Evolutionary conservation across 2,329 filamentous ascomycete genomes (phyloP), one percentile per base, ranked within the genome.

Genomic region (Alternaria angustiovoidea): DNA sequence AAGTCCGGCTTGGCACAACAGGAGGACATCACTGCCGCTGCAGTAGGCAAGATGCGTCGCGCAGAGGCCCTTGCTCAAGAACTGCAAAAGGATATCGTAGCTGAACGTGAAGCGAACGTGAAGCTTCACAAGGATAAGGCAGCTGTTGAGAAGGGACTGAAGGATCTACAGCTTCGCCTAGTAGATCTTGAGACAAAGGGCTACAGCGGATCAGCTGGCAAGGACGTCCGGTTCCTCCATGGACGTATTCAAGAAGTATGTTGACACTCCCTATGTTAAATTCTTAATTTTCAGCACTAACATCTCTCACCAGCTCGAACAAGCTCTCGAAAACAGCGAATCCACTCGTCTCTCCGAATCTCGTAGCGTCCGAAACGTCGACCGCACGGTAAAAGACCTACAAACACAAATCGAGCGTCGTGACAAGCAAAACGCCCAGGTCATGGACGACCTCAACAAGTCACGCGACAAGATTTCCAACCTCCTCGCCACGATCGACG

Each of bases 171-270:
- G 79, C 87, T 98, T 54, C 89, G 89, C 74, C 88, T 96, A 57
- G 90, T 99, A 53, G 95, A 98, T 76, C 85, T 98, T 8, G 94
- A 99, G 82, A 98, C 95, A 43, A 98, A 98, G 83, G 93, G 94
- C 54, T 98, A 96, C 81, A 75, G 70, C 44, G 95, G 94, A 20
- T 96, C 90, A 66, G 92, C 92, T 24, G 97, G 94, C 78, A 93
- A 97, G 72, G 94, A 98, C 79, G 92, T 98, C 68, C 91, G 95
- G 74, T 98, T 97, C 82, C 81, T 98, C 72, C 92, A 97, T 80
- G 94, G 93, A 74, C 88, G 94, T 51, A 93, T 99, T 67, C 93
- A 97, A 82, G 94, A 98, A 86, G 94, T 96, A 84, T 86, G 88
- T 78, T 18, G 44, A 22, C 34, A 30, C 48, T 38, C 51, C 38